Conservation (phyloP, 495 filamentous ascomycete species). For the Annulohypoxylon maeteangense region DNA sequence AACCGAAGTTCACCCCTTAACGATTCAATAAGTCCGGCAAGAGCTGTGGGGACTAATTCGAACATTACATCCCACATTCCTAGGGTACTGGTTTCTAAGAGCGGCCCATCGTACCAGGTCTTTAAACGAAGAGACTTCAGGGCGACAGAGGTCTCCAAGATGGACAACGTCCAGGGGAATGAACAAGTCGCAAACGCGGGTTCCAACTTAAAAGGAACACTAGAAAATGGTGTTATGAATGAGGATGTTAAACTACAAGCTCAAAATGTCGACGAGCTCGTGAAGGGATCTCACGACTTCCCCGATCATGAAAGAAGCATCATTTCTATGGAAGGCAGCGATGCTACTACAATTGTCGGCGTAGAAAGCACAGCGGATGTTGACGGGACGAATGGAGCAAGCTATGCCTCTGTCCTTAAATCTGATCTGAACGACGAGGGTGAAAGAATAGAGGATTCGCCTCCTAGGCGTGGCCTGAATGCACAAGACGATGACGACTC, state of each 20-base stretch:
- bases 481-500: slow-evolving; percentile 47
- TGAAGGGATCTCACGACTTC: neutral
- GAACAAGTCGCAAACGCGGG: neutral
- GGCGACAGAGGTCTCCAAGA: slow-evolving; percentile 12
- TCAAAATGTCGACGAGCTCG: slow-evolving; percentile 1
- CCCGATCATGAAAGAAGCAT: slow-evolving; percentile 11
- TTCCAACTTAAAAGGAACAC: neutral
- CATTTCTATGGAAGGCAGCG: slow-evolving; percentile 7
- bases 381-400: slow-evolving; percentile 11
- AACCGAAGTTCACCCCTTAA: slow-evolving; percentile 1
- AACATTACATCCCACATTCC: slow-evolving; percentile 29
- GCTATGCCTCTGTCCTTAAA: slow-evolving; percentile 40
- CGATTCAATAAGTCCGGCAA: slow-evolving; percentile 21
- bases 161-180: slow-evolving; percentile 1
- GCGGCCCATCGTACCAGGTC: slow-evolving; percentile 8
- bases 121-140: slow-evolving; percentile 15
- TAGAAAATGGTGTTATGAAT: slow-evolving; percentile 2
- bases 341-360: slow-evolving; percentile 16
- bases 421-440: slow-evolving; percentile 12
- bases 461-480: slow-evolving; percentile 6
- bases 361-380: slow-evolving; percentile 18
- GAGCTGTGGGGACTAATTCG: slow-evolving; percentile 6
- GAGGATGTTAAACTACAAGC: slow-evolving; percentile 5
- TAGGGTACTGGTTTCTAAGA: slow-evolving; percentile 1
- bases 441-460: slow-evolving; percentile 25